phyloP scores from a whole-genome alignment of 2,329 filamentous ascomycete genomes.

The Aspergillus versicolor region DNA sequence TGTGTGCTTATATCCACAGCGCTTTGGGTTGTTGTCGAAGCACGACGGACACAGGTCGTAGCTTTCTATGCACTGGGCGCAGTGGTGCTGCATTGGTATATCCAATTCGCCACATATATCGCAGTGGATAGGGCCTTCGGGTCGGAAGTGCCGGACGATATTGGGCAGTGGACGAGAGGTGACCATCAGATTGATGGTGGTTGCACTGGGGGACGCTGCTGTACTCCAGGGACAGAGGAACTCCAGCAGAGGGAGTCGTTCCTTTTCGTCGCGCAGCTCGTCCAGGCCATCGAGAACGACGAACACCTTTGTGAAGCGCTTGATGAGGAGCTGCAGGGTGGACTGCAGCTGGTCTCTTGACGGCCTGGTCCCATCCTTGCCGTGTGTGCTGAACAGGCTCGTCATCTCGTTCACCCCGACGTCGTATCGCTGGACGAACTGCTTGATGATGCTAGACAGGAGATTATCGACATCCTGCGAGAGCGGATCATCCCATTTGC shows the following conservation, averaged over 20 bases:
- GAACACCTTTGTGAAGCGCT: constrained; percentile 6
- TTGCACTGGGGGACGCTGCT: not conserved
- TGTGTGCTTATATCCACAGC: constrained; percentile 2
- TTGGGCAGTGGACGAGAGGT: constrained; percentile 6
- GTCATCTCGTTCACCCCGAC: not conserved
- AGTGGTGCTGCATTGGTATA: not conserved
- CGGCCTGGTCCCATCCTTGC: not conserved
- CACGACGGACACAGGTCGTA: constrained; percentile 5
- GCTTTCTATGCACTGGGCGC: not conserved
- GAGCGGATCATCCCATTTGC: constrained; percentile 18
- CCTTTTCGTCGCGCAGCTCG: constrained; percentile 4
- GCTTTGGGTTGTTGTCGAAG: not conserved
- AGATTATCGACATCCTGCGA: constrained; percentile 8
- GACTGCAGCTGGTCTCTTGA: not conserved
- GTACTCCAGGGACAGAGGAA: not conserved
- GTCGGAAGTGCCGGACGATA: constrained; percentile 2
- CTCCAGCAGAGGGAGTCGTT: not conserved
- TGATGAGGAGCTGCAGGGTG: not conserved
- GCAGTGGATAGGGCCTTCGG: not conserved
- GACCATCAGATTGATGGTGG: constrained; percentile 7
- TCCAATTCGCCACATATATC: not conserved
- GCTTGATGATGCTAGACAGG: constrained; percentile 9
- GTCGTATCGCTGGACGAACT: constrained; percentile 8
- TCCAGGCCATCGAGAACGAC: constrained; percentile 10
- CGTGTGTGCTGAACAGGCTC: not conserved